A percentile compares a stretch with the other conserved stretches of the same genome.
phyloP scores from a whole-genome alignment of 192 early-diverging fungal species.

The Backusella morwellensis region DNA sequence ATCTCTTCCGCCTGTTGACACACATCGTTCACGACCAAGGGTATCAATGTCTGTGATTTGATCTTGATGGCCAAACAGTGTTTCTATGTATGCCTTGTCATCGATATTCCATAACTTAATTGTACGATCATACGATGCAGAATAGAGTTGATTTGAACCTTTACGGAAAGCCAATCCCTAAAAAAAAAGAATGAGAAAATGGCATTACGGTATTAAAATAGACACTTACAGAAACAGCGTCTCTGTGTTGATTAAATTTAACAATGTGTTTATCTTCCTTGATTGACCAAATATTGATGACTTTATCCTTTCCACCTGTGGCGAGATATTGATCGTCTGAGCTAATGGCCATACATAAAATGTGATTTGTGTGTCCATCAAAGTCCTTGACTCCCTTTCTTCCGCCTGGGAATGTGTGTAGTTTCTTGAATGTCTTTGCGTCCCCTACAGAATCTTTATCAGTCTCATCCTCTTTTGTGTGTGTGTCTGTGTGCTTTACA shows the following conservation, averaged over 20 bases:
- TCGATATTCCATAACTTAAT: conserved; percentile 98
- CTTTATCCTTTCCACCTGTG: conserved; percentile 87
- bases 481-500: conserved; percentile 42
- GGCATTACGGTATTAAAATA: too few species aligned
- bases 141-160: conserved; percentile 82
- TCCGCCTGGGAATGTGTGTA: conserved; percentile 70
- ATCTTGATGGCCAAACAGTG: conserved; percentile 98
- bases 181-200: too few species aligned
- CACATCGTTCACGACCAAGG: conserved; percentile 84
- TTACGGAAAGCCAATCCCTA: conserved; percentile 83
- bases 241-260: conserved; percentile 89
- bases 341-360: conserved; percentile 72
- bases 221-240: conserved; percentile 69
- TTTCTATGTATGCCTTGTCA: conserved; percentile 90
- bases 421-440: conserved; percentile 62
- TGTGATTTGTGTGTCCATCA: conserved; percentile 72
- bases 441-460: conserved; percentile 47
- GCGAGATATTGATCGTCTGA: conserved; percentile 69
- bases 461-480: neutral
- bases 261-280: conserved; percentile 68
- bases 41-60: conserved; percentile 76
- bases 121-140: conserved; percentile 86
- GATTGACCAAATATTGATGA: conserved; percentile 90
- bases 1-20: conserved; percentile 89
- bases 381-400: conserved; percentile 63